Base-by-base conservation (phyloP, 1,284 basidiomycete genomes). In the Singerocomus rubriflavus region DNA sequence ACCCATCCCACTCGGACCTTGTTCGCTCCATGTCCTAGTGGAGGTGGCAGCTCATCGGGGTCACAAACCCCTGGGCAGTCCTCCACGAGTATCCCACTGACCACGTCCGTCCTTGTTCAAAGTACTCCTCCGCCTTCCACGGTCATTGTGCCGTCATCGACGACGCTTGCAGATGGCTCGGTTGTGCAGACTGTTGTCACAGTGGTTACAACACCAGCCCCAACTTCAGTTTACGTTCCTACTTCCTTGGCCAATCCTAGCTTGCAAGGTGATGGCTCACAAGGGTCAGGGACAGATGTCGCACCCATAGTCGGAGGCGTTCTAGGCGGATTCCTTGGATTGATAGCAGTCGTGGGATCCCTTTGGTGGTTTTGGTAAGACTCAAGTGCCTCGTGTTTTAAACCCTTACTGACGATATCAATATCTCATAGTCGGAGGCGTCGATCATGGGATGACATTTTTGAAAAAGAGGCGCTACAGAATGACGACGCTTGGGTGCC, bases 291-390 rank as follows among this genome's bases (percentile, higher is more conserved):
- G 4, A 61, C 62, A 13, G 66, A 72, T 51, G 53, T 76, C 12
- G 75, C 67, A 1, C 69, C 79, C 5, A 80, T 82, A 52, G 65
- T 79, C 14, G 80, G 80, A 38, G 80, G 80, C 21, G 73, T 72
- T 16, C 62, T 79, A 0, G 80, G 78, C 6, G 80, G 80, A 7
- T 72, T 81, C 45, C 68, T 74, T 46, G 77, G 73, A 14, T 63
- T 81, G 10, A 52, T 73, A 16, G 67, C 63, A 5, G 60, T 80
- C 12, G 74, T 74, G 2, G 61, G 72, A 7, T 54, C 73, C 11
- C 67, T 75, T 34, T 81, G 79, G 77, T 77, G 73, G 63, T 57
- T 78, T 49, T 64, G 77, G 80, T 82, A 65, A 71, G 16, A 13
- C 14, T 9, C 33, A 26, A 46, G 16, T 47, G 2, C 30, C 21